Conservation (phyloP, 2,329 filamentous ascomycete genomes). For the Trichophyton benhamiae region DNA sequence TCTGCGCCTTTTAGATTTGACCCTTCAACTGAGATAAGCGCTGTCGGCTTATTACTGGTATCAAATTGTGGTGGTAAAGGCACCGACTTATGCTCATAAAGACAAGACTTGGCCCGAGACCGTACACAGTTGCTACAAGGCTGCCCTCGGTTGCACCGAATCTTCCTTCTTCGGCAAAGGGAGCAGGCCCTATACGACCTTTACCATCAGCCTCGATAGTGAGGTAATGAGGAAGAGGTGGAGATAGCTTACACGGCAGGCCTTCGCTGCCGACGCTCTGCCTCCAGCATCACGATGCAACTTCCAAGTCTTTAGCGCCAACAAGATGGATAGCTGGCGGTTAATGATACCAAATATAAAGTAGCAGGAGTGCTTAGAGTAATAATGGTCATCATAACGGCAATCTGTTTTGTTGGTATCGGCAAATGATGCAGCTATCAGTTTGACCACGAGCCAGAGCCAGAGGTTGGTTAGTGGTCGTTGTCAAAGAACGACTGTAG, state of each 20-base stretch:
- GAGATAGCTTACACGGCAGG: slow-evolving; percentile 31
- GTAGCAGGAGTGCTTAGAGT: no score
- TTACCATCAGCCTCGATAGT: slow-evolving; percentile 9
- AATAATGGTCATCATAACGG: no score
- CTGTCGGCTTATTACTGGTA: background rate
- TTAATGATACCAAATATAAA: no score
- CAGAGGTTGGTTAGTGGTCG: no score
- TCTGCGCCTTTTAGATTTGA: background rate
- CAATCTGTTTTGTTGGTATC: no score
- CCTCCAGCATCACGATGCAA: slow-evolving; percentile 16
- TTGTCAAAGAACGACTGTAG: no score
- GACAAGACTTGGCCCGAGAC: slow-evolving; percentile 42
- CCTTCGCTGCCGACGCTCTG: slow-evolving; percentile 30
- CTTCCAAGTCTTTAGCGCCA: background rate
- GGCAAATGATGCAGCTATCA: no score
- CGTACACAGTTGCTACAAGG: slow-evolving; percentile 51
- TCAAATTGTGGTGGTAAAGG: slow-evolving; percentile 12
- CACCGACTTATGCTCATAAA: slow-evolving; percentile 30
- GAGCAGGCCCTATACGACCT: slow-evolving; percentile 37
- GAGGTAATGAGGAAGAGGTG: background rate
- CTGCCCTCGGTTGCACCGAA: slow-evolving; percentile 47
- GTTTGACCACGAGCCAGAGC: no score
- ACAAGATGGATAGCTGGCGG: no score
- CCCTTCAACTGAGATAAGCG: background rate
- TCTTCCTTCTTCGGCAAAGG: slow-evolving; percentile 49